Evolutionary conservation across 768 basidiomycete genomes (phyloP).

Genomic region (Naganishia randhawae): DNA sequence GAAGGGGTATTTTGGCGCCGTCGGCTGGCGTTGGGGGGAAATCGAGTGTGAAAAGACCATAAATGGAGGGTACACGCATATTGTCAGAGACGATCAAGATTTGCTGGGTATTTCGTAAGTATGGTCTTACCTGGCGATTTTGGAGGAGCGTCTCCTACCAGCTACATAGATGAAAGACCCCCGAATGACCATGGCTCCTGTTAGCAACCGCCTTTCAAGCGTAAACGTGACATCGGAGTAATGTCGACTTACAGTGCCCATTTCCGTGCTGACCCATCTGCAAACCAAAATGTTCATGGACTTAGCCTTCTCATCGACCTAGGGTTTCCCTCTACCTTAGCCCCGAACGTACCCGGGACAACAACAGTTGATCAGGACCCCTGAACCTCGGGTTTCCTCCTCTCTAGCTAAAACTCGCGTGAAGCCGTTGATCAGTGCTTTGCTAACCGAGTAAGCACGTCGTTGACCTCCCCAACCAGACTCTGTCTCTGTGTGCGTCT

Average conservation of each 20-base stretch:
- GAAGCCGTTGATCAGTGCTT: conserved; percentile 24
- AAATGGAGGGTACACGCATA: background rate
- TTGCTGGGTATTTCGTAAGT: background rate
- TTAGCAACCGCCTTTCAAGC: too few species aligned
- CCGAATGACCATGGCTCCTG: background rate
- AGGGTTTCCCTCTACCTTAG: too few species aligned
- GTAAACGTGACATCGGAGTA: background rate
- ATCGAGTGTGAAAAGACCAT: background rate
- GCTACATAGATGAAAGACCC: background rate
- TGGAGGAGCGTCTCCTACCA: conserved; percentile 18
- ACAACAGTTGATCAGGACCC: conserved; percentile 25
- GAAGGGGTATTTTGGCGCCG: conserved; percentile 24
- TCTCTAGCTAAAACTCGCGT: conserved; percentile 22
- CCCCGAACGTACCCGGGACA: conserved; percentile 26
- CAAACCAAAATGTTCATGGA: background rate
- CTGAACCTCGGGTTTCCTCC: background rate
- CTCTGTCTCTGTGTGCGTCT: conserved; percentile 12
- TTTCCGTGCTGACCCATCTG: conserved; percentile 26
- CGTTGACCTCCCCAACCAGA: conserved; percentile 23
- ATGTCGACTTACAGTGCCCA: conserved; percentile 17
- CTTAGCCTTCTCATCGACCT: too few species aligned
- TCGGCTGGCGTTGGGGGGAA: conserved; percentile 5
- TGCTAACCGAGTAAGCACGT: conserved; percentile 26
- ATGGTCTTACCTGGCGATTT: conserved; percentile 20
- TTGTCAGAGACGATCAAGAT: background rate